phyloP scores from a whole-genome alignment of 2,329 filamentous ascomycete genomes.

The Trichoderma asperellum region DNA sequence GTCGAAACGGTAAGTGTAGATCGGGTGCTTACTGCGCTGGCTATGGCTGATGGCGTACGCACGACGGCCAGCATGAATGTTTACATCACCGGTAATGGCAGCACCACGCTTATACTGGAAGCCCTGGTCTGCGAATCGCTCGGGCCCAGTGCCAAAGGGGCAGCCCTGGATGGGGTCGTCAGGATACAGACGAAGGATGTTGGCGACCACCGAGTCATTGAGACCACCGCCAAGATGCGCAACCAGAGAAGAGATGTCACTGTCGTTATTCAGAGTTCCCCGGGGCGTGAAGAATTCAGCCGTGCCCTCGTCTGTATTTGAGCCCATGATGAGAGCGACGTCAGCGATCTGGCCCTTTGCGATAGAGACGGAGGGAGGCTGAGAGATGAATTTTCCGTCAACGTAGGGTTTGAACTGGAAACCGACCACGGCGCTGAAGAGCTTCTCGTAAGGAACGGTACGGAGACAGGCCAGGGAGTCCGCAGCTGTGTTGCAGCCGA shows the following conservation, averaged over 20 bases:
- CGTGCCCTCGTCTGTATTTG: conserved; percentile 22
- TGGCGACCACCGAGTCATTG: background rate
- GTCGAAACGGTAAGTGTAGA: conserved; percentile 15
- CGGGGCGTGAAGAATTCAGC: conserved; percentile 16
- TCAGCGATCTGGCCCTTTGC: conserved; percentile 13
- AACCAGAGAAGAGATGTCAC: conserved; percentile 14
- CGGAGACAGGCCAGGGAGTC: conserved; percentile 14
- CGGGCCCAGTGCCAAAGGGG: conserved; percentile 4
- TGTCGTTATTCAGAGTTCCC: conserved; percentile 11
- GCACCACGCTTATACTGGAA: conserved; percentile 19
- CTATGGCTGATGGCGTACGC: conserved; percentile 5
- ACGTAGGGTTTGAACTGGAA: conserved; percentile 21
- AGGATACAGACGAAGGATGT: conserved; percentile 22
- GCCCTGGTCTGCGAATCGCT: conserved; percentile 16
- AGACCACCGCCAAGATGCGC: conserved; percentile 8
- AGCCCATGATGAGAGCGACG: conserved; percentile 19
- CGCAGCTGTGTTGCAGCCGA: conserved; percentile 4
- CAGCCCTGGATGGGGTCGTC: conserved; percentile 19
- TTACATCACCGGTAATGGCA: conserved; percentile 12
- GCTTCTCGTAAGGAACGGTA: conserved; percentile 11
- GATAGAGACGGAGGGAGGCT: conserved; percentile 9
- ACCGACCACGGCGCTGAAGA: conserved; percentile 14
- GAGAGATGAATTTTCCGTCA: conserved; percentile 13
- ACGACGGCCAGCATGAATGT: conserved; percentile 18
- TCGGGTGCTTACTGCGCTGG: conserved; percentile 7